These are phyloP conservation scores for Taxillus chinensis DNA, from an alignment of 164 flowering plant species.

Conservation along the genomic window DNA sequence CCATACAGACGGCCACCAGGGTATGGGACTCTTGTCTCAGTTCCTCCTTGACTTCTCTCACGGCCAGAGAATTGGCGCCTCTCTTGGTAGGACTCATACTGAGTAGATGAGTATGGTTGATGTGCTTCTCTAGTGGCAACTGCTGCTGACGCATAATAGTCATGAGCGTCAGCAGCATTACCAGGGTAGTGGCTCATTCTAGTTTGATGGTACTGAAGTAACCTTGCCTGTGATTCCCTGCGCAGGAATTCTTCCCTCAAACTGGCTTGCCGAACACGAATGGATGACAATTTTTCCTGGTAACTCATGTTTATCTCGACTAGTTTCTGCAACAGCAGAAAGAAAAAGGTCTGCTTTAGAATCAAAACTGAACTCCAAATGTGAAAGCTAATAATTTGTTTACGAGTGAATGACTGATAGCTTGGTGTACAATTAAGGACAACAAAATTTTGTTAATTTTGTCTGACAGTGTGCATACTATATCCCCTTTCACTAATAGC, in stretches of 20 bases:
- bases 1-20: neutral
- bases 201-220: slow-evolving; percentile 1
- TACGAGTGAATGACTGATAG: too few species aligned
- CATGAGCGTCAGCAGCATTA: neutral
- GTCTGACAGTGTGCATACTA: too few species aligned
- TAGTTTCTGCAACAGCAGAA: slow-evolving; percentile 1
- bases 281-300: slow-evolving; percentile 1
- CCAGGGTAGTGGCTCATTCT: neutral
- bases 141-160: neutral
- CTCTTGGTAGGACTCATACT: neutral
- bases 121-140: neutral
- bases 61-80: neutral
- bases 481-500: too few species aligned
- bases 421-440: too few species aligned
- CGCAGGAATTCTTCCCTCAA: neutral
- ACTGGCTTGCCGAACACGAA: neutral
- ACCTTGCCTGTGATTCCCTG: slow-evolving; percentile 2
- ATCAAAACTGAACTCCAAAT: too few species aligned
- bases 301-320: neutral
- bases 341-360: neutral
- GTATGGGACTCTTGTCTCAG: neutral
- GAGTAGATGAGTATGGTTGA: neutral
- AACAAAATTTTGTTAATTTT: too few species aligned
- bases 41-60: neutral
- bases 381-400: too few species aligned